Conservation (phyloP, 805 yeast genomes). For the Cyberlindnera maclurae region DNA sequence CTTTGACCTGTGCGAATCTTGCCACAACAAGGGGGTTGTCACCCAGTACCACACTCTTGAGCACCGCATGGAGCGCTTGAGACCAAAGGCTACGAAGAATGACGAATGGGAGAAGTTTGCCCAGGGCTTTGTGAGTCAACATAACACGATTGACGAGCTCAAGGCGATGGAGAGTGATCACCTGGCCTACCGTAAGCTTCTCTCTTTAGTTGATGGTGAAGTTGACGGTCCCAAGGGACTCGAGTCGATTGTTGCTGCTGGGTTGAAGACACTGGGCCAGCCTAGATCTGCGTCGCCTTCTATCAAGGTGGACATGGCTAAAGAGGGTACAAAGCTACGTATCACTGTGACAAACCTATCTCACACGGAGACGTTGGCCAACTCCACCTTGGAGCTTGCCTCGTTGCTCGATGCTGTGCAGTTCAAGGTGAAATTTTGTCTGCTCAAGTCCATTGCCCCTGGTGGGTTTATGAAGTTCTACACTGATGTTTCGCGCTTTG, state of each 20-base stretch:
- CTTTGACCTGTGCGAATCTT: neutral
- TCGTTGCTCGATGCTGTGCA: neutral
- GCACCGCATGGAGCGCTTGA: neutral
- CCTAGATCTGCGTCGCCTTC: neutral
- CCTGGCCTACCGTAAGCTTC: no score
- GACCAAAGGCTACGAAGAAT: no score
- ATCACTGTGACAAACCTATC: conserved; percentile 1
- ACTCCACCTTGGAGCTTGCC: neutral
- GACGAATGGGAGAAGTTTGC: no score
- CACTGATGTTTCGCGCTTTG: neutral
- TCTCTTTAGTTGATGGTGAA: no score
- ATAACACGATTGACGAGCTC: no score
- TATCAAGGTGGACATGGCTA: neutral
- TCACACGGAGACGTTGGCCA: neutral
- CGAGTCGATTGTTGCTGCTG: neutral
- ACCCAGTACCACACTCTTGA: neutral
- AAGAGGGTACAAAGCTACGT: neutral
- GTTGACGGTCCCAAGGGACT: neutral
- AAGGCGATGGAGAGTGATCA: no score
- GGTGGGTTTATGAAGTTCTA: conserved; percentile 1
- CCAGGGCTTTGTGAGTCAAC: no score
- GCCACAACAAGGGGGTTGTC: neutral
- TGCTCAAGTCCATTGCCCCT: neutral
- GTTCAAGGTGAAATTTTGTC: neutral
- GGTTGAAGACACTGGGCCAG: neutral